Conservation (phyloP, 2,329 filamentous ascomycete genomes). For the Diaporthe ampelina region DNA sequence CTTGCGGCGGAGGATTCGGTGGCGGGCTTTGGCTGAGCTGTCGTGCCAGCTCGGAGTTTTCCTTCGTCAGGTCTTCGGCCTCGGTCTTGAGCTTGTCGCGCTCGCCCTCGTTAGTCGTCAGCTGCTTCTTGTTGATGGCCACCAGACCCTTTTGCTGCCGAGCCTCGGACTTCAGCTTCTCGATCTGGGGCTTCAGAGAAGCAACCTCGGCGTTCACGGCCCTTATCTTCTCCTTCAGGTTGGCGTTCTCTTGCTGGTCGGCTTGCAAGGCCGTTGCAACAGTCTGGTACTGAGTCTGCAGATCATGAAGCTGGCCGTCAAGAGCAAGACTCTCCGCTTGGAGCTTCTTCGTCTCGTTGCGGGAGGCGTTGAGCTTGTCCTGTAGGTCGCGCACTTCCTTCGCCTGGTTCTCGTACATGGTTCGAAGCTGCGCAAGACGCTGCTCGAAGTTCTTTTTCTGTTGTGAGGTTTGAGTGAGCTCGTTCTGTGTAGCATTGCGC, state of each 20-base stretch:
- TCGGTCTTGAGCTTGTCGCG: slow-evolving; percentile 89
- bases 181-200: slow-evolving; percentile 88
- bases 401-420: slow-evolving; percentile 93
- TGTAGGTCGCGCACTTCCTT: slow-evolving; percentile 87
- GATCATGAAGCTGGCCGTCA: slow-evolving; percentile 84
- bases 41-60: slow-evolving; percentile 69
- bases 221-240: slow-evolving; percentile 88
- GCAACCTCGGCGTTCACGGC: slow-evolving; percentile 85
- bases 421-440: slow-evolving; percentile 86
- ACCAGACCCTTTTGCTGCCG: slow-evolving; percentile 96
- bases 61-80: slow-evolving; percentile 76
- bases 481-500: slow-evolving; percentile 82
- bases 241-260: slow-evolving; percentile 90
- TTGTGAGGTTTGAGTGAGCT: slow-evolving; percentile 82
- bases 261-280: slow-evolving; percentile 80
- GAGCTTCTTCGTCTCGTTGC: slow-evolving; percentile 86
- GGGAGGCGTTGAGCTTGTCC: slow-evolving; percentile 82
- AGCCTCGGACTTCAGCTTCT: slow-evolving; percentile 92
- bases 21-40: slow-evolving; percentile 67
- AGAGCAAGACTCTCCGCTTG: slow-evolving; percentile 87
- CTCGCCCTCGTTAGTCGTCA: slow-evolving; percentile 89
- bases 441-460: slow-evolving; percentile 96
- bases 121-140: slow-evolving; percentile 98
- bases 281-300: slow-evolving; percentile 86
- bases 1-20: slow-evolving; percentile 57